Conservation (phyloP, 1,284 basidiomycete species). For the Ceratobasidium sp. region DNA sequence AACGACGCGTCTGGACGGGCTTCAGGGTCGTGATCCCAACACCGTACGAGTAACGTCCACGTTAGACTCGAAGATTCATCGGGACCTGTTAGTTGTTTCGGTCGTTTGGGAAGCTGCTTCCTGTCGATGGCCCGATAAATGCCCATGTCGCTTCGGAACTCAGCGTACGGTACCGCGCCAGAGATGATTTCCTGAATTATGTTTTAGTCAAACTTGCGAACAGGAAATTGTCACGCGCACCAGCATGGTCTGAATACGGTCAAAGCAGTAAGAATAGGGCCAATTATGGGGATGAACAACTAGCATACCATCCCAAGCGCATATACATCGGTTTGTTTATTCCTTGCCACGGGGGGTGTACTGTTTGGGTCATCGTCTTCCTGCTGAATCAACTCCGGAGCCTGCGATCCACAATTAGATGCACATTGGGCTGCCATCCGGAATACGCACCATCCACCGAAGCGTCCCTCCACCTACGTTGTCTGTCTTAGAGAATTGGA, state of each 20-base stretch:
- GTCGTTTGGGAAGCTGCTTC: conserved; percentile 4
- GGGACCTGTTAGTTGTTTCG: neutral
- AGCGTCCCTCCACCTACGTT: conserved; percentile 32
- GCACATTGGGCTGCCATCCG: neutral
- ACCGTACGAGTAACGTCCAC: conserved; percentile 8
- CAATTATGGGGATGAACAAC: neutral
- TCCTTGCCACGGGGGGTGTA: neutral
- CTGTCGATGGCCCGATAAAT: conserved; percentile 2
- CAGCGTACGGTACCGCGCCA: conserved; percentile 11
- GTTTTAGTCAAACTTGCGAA: neutral
- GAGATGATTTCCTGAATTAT: conserved; percentile 26
- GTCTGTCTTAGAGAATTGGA: conserved; percentile 22
- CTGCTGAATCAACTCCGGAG: conserved; percentile 8
- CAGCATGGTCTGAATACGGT: neutral
- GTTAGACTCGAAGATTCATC: neutral
- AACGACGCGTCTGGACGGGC: conserved; percentile 16
- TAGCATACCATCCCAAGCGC: conserved; percentile 33
- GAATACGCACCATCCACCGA: conserved; percentile 25
- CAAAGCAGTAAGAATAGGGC: neutral
- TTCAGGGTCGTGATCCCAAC: conserved; percentile 20
- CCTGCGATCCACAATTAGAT: neutral
- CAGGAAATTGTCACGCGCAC: neutral
- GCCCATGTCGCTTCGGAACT: conserved; percentile 8
- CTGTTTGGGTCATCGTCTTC: conserved; percentile 1
- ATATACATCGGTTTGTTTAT: conserved; percentile 27